These are phyloP conservation scores for Citrus hindsii DNA, from an alignment of 345 rosid species.

Conservation along the genomic window DNA sequence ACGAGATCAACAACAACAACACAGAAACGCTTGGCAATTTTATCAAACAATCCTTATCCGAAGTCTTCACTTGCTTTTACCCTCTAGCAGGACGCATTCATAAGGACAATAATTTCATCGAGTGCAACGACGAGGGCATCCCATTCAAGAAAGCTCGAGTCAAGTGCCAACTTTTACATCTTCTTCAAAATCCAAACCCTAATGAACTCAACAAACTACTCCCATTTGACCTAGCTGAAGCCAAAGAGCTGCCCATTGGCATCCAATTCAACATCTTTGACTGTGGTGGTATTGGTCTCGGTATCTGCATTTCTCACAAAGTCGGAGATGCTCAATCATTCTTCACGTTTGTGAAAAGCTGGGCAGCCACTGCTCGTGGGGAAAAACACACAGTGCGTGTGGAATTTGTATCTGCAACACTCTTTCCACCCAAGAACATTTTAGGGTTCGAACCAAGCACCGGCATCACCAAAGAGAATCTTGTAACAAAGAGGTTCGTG, in stretches of 20 bases:
- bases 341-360: slow-evolving; percentile 21
- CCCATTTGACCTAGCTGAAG: slow-evolving; percentile 18
- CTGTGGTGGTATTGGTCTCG: slow-evolving; percentile 30
- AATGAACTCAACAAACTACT: slow-evolving; percentile 19
- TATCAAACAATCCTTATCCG: neutral
- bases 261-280: slow-evolving; percentile 36
- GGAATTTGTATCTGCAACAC: slow-evolving; percentile 18
- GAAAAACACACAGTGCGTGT: slow-evolving; percentile 8
- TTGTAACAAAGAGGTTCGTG: slow-evolving; percentile 27
- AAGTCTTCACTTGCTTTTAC: neutral
- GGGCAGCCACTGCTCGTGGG: slow-evolving; percentile 30
- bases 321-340: slow-evolving; percentile 24
- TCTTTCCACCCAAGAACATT: slow-evolving; percentile 27
- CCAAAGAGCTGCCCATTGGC: slow-evolving; percentile 4
- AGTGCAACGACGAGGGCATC: slow-evolving; percentile 32
- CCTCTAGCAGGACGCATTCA: neutral
- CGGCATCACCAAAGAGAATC: slow-evolving; percentile 1
- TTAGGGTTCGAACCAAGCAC: slow-evolving; percentile 14
- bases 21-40: too few species aligned
- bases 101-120: neutral
- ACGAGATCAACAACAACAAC: neutral
- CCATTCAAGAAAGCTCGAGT: slow-evolving; percentile 18
- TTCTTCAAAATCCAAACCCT: slow-evolving; percentile 12
- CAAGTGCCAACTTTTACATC: slow-evolving; percentile 17
- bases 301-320: slow-evolving; percentile 32